phyloP scores from a whole-genome alignment of 805 yeast genomes.

The Blastobotrys terrestris region DNA sequence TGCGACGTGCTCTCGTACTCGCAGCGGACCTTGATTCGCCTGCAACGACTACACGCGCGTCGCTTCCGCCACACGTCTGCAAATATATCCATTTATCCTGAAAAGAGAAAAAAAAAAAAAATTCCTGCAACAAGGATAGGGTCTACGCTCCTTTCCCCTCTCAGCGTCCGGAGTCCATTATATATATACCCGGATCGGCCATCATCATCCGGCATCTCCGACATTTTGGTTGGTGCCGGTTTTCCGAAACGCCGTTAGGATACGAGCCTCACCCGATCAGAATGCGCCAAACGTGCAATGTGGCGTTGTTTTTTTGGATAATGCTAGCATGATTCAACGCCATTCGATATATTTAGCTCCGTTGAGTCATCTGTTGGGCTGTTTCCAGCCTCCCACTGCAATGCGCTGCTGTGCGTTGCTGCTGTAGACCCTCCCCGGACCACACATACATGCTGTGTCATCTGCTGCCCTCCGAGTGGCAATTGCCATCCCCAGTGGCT shows the following conservation, averaged over 20 bases:
- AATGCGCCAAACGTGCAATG: neutral
- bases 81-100: neutral
- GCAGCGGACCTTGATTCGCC: slow-evolving; percentile 19
- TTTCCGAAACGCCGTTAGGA: neutral
- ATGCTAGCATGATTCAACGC: too few relatives aligned
- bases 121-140: neutral
- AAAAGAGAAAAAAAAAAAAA: neutral
- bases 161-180: neutral
- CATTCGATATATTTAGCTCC: too few relatives aligned
- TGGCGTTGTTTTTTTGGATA: neutral
- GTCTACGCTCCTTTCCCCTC: neutral
- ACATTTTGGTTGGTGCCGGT: neutral
- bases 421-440: too few relatives aligned
- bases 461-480: too few relatives aligned
- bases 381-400: too few relatives aligned
- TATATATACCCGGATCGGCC: neutral
- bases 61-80: slow-evolving; percentile 16
- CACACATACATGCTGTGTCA: too few relatives aligned
- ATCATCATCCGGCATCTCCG: neutral
- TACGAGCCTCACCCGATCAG: neutral
- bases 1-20: slow-evolving; percentile 15
- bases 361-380: too few relatives aligned
- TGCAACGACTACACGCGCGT: slow-evolving; percentile 20
- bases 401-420: too few relatives aligned
- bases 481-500: too few relatives aligned